phyloP scores from a whole-genome alignment of 129 eudicot species.

The sunflower (Helianthus annuus) region DNA sequence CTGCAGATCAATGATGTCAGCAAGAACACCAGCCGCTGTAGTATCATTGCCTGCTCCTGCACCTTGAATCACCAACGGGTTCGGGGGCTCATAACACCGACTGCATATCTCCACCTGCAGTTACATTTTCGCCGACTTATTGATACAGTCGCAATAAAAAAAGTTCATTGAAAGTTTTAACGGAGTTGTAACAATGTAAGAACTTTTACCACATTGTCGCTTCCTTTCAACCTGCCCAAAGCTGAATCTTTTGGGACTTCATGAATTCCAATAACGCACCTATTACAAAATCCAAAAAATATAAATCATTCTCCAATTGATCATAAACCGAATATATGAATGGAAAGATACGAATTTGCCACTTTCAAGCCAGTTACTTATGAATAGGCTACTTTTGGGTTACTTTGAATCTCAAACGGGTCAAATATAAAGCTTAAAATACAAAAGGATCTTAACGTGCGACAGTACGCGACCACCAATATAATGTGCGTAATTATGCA shows the following conservation, averaged over 20 bases:
- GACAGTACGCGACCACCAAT: too few relatives aligned
- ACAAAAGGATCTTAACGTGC: too few relatives aligned
- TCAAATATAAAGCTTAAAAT: background rate
- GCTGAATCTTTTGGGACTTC: conserved; percentile 79
- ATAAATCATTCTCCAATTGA: conserved; percentile 7
- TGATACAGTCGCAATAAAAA: background rate
- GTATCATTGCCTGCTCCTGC: conserved; percentile 98
- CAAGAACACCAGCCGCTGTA: conserved; percentile 95
- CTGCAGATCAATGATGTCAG: conserved; percentile 81
- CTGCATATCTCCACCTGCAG: conserved; percentile 85
- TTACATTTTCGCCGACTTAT: background rate
- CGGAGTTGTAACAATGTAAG: background rate
- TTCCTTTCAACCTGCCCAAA: conserved; percentile 82
- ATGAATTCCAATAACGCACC: conserved; percentile 78
- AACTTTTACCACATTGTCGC: conserved; percentile 86
- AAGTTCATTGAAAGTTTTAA: background rate
- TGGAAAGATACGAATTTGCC: conserved; percentile 5
- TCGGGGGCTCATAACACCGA: conserved; percentile 67
- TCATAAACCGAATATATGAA: conserved; percentile 4
- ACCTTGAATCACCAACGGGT: conserved; percentile 90
- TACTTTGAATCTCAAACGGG: conserved; percentile 15
- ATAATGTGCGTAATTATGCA: too few relatives aligned
- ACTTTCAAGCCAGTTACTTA: conserved; percentile 14
- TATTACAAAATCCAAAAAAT: conserved; percentile 23
- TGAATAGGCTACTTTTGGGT: background rate